Evolutionary conservation across 2,329 filamentous ascomycete species (phyloP).

Genomic region (Cryphonectria nitschkei): DNA sequence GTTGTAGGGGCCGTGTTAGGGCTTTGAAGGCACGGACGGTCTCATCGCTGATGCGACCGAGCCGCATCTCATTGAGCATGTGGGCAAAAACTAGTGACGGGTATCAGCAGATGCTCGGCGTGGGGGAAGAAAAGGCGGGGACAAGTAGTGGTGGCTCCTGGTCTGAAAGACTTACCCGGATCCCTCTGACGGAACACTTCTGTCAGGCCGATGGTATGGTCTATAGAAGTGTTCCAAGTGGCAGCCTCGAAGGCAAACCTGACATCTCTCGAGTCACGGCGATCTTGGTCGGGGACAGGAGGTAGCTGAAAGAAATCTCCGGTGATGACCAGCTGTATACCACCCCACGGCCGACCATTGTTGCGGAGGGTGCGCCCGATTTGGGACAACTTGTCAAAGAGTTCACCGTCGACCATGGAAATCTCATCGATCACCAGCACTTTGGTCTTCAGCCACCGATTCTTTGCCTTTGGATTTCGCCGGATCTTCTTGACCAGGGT

Average conservation of each 20-base stretch:
- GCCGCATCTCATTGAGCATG: constrained; percentile 98
- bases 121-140: neutral
- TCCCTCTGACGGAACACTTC: constrained; percentile 97
- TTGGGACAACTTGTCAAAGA: constrained; percentile 94
- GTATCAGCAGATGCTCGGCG: constrained; percentile 2
- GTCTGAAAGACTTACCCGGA: constrained; percentile 51
- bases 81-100: constrained; percentile 70
- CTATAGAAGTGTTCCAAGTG: constrained; percentile 90
- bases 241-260: constrained; percentile 93
- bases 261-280: constrained; percentile 62
- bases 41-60: constrained; percentile 76
- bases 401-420: constrained; percentile 96
- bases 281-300: constrained; percentile 74
- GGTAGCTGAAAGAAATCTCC: constrained; percentile 98
- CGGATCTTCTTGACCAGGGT: constrained; percentile 89
- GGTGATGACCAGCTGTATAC: constrained; percentile 93
- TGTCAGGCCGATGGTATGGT: constrained; percentile 93
- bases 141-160: neutral
- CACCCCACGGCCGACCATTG: constrained; percentile 90
- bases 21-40: constrained; percentile 78
- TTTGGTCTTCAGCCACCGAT: constrained; percentile 86
- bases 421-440: constrained; percentile 91
- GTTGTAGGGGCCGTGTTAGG: constrained; percentile 71
- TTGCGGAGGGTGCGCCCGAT: constrained; percentile 86
- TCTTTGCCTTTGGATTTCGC: constrained; percentile 83